These are phyloP conservation scores for Apiotrichum porosum DNA, from an alignment of 1,284 basidiomycete genomes.

Conservation along the genomic window DNA sequence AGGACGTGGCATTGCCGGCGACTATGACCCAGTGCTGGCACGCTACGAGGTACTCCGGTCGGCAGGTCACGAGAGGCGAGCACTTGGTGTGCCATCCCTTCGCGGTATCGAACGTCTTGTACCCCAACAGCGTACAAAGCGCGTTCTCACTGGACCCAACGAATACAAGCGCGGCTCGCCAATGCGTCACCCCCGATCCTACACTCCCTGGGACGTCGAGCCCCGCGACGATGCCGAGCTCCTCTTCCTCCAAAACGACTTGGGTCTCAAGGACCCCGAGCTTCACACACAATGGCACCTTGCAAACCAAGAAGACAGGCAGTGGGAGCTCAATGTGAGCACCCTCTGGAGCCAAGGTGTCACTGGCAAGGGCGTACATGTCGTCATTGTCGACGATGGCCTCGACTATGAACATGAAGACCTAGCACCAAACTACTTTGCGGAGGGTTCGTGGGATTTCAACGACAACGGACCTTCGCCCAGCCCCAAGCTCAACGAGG, in stretches of 20 bases:
- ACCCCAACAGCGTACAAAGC: constrained; percentile 13
- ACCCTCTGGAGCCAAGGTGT: constrained; percentile 66
- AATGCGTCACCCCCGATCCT: constrained; percentile 12
- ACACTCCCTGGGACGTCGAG: neutral
- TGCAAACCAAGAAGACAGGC: constrained; percentile 46
- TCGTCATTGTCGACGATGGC: constrained; percentile 93
- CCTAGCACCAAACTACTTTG: constrained; percentile 80
- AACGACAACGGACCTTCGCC: constrained; percentile 89
- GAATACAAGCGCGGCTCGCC: constrained; percentile 55
- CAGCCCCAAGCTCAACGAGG: constrained; percentile 79
- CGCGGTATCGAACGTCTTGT: constrained; percentile 6
- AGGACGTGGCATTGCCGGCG: constrained; percentile 42
- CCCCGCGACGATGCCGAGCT: constrained; percentile 54
- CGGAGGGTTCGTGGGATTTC: constrained; percentile 90
- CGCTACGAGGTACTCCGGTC: constrained; percentile 48
- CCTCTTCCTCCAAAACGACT: constrained; percentile 41
- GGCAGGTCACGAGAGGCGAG: constrained; percentile 51
- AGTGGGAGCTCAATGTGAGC: constrained; percentile 54
- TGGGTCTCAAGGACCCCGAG: constrained; percentile 79
- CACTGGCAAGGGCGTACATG: constrained; percentile 78
- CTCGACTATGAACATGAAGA: constrained; percentile 86
- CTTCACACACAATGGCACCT: constrained; percentile 88
- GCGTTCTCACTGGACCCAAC: neutral
- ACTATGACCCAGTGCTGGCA: constrained; percentile 51
- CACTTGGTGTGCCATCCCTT: constrained; percentile 56